Percentiles rank a stretch among this genome's conserved stretches.
phyloP scores from a whole-genome alignment of 805 yeast species.

The Isabelozyma pseudorhagii region DNA sequence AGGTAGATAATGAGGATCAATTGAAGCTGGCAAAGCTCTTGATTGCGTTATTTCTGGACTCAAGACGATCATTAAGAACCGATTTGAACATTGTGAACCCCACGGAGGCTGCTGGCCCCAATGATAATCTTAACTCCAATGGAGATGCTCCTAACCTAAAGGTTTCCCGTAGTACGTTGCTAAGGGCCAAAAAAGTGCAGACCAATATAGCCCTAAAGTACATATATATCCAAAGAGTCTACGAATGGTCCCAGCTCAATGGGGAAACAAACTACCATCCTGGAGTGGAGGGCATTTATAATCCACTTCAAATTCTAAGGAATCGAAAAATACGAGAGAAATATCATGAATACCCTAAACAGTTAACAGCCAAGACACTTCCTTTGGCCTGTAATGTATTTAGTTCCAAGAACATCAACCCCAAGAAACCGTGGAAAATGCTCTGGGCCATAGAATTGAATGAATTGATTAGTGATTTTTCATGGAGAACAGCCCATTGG shows the following conservation, averaged over 20 bases:
- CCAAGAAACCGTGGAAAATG: slow-evolving; percentile 39
- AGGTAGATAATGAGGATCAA: slow-evolving; percentile 5
- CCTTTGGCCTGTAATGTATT: slow-evolving; percentile 69
- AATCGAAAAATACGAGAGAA: slow-evolving; percentile 60
- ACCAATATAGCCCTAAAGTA: slow-evolving; percentile 49
- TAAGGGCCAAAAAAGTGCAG: slow-evolving; percentile 50
- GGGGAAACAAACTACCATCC: slow-evolving; percentile 25
- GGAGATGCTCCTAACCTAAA: neutral
- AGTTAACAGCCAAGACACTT: slow-evolving; percentile 42
- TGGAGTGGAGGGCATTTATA: slow-evolving; percentile 66
- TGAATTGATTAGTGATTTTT: slow-evolving; percentile 54
- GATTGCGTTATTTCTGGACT: slow-evolving; percentile 37
- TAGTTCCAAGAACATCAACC: slow-evolving; percentile 29
- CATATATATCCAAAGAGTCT: slow-evolving; percentile 41
- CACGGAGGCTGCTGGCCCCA: slow-evolving; percentile 6
- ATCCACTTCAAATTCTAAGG: slow-evolving; percentile 80
- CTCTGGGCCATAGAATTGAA: slow-evolving; percentile 65
- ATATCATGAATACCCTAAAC: slow-evolving; percentile 46
- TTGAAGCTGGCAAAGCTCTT: slow-evolving; percentile 23
- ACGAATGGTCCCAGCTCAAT: slow-evolving; percentile 21
- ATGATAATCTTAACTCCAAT: neutral
- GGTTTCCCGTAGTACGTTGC: slow-evolving; percentile 35
- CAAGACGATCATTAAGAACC: slow-evolving; percentile 38
- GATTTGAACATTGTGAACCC: slow-evolving; percentile 41
- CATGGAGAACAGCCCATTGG: slow-evolving; percentile 60